Percentiles rank a stretch among this genome's conserved stretches.
These are phyloP conservation scores for Filosporella fistucella DNA, from an alignment of 495 filamentous ascomycete species.

Conservation along the genomic window DNA sequence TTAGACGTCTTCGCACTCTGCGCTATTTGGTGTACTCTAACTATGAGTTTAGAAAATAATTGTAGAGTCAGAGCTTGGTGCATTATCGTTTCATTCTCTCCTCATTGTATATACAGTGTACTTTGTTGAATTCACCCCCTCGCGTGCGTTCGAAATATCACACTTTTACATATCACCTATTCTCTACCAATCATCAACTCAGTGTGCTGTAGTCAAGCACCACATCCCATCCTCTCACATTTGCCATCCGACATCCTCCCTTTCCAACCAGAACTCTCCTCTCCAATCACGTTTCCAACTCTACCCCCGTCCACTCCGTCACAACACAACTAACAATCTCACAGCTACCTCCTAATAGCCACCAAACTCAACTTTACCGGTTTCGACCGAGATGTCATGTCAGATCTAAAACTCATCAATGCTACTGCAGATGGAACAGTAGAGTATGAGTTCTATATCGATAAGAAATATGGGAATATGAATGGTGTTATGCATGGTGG, in stretches of 20 bases:
- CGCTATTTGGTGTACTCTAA: too few species aligned
- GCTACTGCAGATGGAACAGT: conserved; percentile 25
- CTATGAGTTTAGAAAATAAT: too few species aligned
- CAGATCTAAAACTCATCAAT: conserved; percentile 29
- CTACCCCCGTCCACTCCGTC: neutral
- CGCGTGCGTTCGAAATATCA: neutral
- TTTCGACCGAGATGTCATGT: conserved; percentile 34
- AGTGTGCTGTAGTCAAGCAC: too few species aligned
- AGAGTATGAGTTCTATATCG: conserved; percentile 17
- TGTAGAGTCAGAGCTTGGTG: too few species aligned
- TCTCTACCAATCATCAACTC: too few species aligned
- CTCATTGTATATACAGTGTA: too few species aligned
- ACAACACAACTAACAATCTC: neutral
- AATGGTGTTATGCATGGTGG: conserved; percentile 37
- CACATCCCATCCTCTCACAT: too few species aligned
- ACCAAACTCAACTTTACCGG: conserved; percentile 12
- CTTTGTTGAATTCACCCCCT: too few species aligned
- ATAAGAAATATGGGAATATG: conserved; percentile 19
- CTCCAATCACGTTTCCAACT: neutral
- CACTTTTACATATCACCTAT: too few species aligned
- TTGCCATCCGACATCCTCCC: neutral
- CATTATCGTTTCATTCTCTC: too few species aligned
- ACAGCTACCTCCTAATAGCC: conserved; percentile 23
- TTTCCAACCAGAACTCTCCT: neutral
- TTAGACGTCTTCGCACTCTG: too few species aligned